Percentiles rank a stretch among this genome's conserved stretches.
Conservation (phyloP, 2,329 filamentous ascomycete species). For the Colletotrichum trifolii region DNA sequence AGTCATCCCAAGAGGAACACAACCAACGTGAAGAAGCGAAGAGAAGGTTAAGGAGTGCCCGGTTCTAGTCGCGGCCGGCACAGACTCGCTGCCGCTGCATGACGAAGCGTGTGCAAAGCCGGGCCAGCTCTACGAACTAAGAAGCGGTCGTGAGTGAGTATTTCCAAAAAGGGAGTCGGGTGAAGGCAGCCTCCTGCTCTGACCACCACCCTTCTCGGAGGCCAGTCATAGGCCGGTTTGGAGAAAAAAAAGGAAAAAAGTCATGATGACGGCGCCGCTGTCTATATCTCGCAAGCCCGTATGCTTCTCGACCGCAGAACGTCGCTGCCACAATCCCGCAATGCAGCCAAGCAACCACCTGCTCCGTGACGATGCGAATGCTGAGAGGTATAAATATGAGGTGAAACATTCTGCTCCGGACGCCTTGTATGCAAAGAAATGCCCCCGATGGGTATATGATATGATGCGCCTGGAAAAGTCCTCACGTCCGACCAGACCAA, state of each 20-base stretch:
- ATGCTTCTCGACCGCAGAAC: slow-evolving; percentile 31
- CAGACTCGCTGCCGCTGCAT: neutral
- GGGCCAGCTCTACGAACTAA: slow-evolving; percentile 1
- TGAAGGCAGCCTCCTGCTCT: slow-evolving; percentile 1
- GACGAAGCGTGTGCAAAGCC: slow-evolving; percentile 4
- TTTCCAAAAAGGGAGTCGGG: slow-evolving; percentile 30
- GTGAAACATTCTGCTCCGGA: slow-evolving; percentile 36
- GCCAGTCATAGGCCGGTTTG: neutral
- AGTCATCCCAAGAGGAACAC: slow-evolving; percentile 31
- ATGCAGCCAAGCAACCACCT: slow-evolving; percentile 18
- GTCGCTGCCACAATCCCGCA: slow-evolving; percentile 17
- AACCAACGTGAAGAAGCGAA: slow-evolving; percentile 27
- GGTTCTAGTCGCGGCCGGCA: neutral
- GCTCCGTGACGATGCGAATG: slow-evolving; percentile 29
- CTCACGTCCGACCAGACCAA: slow-evolving; percentile 28
- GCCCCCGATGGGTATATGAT: slow-evolving; percentile 37
- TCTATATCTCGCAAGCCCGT: slow-evolving; percentile 33
- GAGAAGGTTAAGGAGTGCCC: neutral
- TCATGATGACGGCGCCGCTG: slow-evolving; percentile 30
- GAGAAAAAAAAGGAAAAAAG: neutral
- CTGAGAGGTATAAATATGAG: slow-evolving; percentile 34
- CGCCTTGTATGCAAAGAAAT: slow-evolving; percentile 39
- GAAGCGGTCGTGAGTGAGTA: slow-evolving; percentile 19
- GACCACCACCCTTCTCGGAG: neutral
- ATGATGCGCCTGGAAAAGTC: slow-evolving; percentile 37